phyloP scores from a whole-genome alignment of 2,329 filamentous ascomycete species.

The Westerdykella aurantiaca region DNA sequence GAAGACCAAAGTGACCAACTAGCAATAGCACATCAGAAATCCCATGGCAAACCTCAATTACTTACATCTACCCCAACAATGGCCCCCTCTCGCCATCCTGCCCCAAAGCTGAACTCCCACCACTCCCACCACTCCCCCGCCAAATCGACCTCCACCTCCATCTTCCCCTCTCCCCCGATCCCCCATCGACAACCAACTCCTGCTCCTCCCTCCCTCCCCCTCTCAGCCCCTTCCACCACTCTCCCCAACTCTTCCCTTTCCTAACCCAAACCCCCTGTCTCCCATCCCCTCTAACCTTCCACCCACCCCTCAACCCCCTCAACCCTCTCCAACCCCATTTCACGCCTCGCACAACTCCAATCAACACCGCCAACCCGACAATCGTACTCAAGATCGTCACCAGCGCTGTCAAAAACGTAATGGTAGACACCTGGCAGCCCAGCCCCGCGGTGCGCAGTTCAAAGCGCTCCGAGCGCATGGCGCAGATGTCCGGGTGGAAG shows the following conservation, averaged over 20 bases:
- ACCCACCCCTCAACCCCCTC: constrained; percentile 22
- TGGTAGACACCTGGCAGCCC: constrained; percentile 44
- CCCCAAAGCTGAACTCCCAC: background rate
- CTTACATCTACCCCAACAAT: constrained; percentile 7
- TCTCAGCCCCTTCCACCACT: constrained; percentile 23
- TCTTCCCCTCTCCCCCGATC: constrained; percentile 19
- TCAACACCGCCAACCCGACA: constrained; percentile 34
- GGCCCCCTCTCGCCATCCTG: constrained; percentile 15
- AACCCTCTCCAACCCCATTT: constrained; percentile 10
- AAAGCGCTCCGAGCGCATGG: constrained; percentile 38
- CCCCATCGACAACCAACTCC: constrained; percentile 21
- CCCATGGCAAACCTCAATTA: no score
- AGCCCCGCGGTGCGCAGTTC: constrained; percentile 42
- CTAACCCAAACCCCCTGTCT: constrained; percentile 28
- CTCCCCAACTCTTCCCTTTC: constrained; percentile 20
- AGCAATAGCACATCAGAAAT: no score
- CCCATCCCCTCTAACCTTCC: constrained; percentile 24
- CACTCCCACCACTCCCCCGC: constrained; percentile 2
- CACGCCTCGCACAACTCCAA: constrained; percentile 16
- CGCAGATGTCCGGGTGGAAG: constrained; percentile 27
- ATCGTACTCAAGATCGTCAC: constrained; percentile 41
- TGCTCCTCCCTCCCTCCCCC: constrained; percentile 16
- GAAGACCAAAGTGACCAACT: no score
- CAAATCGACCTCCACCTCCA: constrained; percentile 14
- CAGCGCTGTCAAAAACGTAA: constrained; percentile 41